Percentiles rank a stretch among this genome's conserved stretches.
phyloP scores from a whole-genome alignment of 23 red algal species.

The Gracilaria gracilis region DNA sequence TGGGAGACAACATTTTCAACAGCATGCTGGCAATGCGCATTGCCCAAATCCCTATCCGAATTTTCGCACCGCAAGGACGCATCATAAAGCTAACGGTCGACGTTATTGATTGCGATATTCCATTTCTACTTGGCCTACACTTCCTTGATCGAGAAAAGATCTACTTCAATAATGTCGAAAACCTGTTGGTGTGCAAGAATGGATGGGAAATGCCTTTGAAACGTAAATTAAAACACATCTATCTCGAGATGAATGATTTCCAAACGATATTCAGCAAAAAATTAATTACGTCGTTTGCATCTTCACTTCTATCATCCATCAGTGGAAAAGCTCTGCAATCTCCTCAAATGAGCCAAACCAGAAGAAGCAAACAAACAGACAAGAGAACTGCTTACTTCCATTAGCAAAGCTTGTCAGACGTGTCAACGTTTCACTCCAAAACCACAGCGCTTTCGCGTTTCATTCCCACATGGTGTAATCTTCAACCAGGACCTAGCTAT shows the following conservation, averaged over 20 bases:
- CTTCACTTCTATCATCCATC: slow-evolving; percentile 29
- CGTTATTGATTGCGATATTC: background rate
- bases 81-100: no score
- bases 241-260: background rate
- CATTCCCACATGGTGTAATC: slow-evolving; percentile 2
- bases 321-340: slow-evolving; percentile 27
- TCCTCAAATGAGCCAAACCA: slow-evolving; percentile 22
- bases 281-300: background rate
- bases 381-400: background rate
- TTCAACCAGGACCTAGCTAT: slow-evolving; percentile 29
- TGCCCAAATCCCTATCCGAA: background rate
- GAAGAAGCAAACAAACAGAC: slow-evolving; percentile 1
- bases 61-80: background rate
- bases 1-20: background rate
- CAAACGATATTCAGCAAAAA: background rate
- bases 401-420: background rate
- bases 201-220: background rate
- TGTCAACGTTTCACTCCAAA: slow-evolving; percentile 38
- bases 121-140: background rate
- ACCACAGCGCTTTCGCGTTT: slow-evolving; percentile 23
- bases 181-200: no score
- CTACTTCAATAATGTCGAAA: background rate
- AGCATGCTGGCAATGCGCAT: no score
- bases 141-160: background rate
- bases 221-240: background rate